Evolutionary conservation across 108 stramenopile genomes (phyloP).

Genomic region (Chaetoceros tenuissimus): DNA sequence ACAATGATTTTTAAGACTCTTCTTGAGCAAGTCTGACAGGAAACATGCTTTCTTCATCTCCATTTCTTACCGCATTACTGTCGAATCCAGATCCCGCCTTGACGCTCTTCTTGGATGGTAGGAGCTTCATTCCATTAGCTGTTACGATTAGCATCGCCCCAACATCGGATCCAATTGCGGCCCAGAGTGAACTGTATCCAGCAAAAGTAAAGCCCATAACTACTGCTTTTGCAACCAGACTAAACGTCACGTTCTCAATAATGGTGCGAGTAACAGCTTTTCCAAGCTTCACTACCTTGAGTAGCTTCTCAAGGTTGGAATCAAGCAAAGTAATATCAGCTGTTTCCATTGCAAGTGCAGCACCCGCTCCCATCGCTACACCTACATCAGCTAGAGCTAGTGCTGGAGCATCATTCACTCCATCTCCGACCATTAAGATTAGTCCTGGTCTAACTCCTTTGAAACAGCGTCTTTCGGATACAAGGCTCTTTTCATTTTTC

Average conservation of each 20-base stretch:
- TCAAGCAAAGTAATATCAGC: constrained; percentile 71
- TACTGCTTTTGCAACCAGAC: constrained; percentile 37
- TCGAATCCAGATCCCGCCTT: no score
- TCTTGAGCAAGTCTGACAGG: no score
- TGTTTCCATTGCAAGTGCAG: constrained; percentile 92
- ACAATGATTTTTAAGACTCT: no score
- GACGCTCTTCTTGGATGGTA: no score
- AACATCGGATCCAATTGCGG: constrained; percentile 67
- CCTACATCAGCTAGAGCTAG: constrained; percentile 89
- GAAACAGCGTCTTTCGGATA: constrained; percentile 2
- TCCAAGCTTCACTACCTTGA: constrained; percentile 50
- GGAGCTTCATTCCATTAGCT: constrained; percentile 65
- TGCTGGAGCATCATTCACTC: constrained; percentile 95
- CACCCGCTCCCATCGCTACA: constrained; percentile 94
- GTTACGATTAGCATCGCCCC: constrained; percentile 78
- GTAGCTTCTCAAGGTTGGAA: constrained; percentile 58
- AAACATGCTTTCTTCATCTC: no score
- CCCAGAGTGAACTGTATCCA: constrained; percentile 47
- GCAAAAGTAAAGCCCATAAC: constrained; percentile 63
- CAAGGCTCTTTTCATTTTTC: constrained; percentile 1
- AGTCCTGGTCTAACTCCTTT: constrained; percentile 13
- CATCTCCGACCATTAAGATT: constrained; percentile 90
- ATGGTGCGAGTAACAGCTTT: constrained; percentile 51
- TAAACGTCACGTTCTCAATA: constrained; percentile 57
- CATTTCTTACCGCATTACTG: no score